Conservation (phyloP, 2,329 filamentous ascomycete genomes). For the Beauveria sp. region DNA sequence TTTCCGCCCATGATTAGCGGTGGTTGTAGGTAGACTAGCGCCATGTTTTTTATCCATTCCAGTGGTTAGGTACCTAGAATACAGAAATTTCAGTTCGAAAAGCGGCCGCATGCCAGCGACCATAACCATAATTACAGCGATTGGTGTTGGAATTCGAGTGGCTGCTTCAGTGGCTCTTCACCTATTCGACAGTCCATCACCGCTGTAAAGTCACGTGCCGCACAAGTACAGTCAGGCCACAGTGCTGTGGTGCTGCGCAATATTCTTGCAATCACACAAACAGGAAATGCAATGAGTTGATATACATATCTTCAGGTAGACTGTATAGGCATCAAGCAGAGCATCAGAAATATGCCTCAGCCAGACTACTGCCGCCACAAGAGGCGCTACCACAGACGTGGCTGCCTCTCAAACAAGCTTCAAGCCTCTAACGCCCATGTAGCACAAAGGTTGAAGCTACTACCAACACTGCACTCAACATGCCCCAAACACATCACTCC, state of each 20-base stretch:
- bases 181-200: neutral
- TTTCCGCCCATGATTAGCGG: no score
- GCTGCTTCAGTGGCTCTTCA: neutral
- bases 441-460: neutral
- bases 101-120: neutral
- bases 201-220: neutral
- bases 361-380: neutral
- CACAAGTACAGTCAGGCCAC: neutral
- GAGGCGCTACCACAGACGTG: neutral
- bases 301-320: neutral
- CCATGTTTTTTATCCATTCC: no score
- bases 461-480: neutral
- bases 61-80: no score
- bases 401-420: neutral
- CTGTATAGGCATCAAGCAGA: no score
- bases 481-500: neutral
- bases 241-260: neutral
- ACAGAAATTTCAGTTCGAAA: neutral
- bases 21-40: no score
- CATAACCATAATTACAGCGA: no score
- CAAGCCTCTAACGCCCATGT: neutral
- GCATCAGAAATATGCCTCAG: neutral
- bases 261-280: neutral
- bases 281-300: neutral
- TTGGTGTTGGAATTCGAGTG: neutral